Base-by-base conservation (phyloP, 179 eudicot genomes). In the Carnegiea gigantea region DNA sequence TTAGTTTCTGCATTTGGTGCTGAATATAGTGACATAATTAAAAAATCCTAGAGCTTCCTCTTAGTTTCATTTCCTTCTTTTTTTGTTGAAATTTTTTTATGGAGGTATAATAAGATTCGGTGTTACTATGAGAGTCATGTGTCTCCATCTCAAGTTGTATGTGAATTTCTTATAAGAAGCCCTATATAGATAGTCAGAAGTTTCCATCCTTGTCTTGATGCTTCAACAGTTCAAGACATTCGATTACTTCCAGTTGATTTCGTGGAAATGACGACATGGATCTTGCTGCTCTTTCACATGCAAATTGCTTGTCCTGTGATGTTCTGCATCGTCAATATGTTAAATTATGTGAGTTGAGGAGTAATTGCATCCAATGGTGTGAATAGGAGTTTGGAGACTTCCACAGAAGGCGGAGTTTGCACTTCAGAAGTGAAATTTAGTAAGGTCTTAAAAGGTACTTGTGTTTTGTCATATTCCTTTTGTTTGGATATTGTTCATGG, bases 321-420 rank as follows among this genome's bases (percentile, higher is more conserved):
- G 68, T 93, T 92, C 80, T 93, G 98, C 81, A 85, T 91, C 51
- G 88, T 93, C 79, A 93, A 93, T 82, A 82, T 93, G 89, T 11
- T 93, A 65, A 93, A 92, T 86, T 92, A 92, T 82, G 86, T 92
- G 78, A 96, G 92, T 79, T 96, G 96, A 54, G 98, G 98, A 79
- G 91, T 86, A 53, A 93, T 93, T 80, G 98, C 93, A 46, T 92
- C 96, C 86, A 93, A 93, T 81, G 98, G 98, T 77, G 96, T 93
- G 54, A 93, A 93, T 82, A 96, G 96, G 77, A 90, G 88, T 82
- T 86, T 75, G 73, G 79, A 64, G 83, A 86, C 87, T 68, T 93
- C 95, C 84, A 78, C 90, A 30, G 81, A 86, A 70, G 80, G 84
- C 84, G 95, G 94, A 68, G 71, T 70, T 62, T 93, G 98, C 82